phyloP scores from a whole-genome alignment of 441 rosid species.

The Syzygium malaccense region DNA sequence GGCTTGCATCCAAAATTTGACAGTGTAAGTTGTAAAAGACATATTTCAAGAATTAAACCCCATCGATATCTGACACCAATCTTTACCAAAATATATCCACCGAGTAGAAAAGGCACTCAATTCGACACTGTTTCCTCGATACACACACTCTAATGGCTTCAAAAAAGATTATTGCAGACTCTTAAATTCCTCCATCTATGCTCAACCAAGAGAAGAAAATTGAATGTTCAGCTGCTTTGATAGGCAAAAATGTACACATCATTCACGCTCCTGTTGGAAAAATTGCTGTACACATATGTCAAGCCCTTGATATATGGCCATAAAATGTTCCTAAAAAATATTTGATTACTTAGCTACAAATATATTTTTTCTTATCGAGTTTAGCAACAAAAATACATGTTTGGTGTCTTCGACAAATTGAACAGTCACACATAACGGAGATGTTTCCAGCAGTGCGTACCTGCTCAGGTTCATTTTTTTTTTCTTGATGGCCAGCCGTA shows the following conservation, averaged over 20 bases:
- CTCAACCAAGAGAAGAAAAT: neutral
- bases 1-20: neutral
- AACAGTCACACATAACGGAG: neutral
- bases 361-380: neutral
- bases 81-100: neutral
- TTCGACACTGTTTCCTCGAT: neutral
- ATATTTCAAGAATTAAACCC: neutral
- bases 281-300: neutral
- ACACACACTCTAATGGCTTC: neutral
- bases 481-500: conserved; percentile 53
- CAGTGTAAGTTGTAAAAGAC: neutral
- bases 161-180: neutral
- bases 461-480: conserved; percentile 78
- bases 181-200: neutral
- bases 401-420: neutral
- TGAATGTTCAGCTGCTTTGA: neutral
- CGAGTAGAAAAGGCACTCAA: neutral
- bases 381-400: neutral
- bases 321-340: neutral
- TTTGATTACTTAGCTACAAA: neutral
- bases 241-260: neutral
- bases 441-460: conserved; percentile 24
- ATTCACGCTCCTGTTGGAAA: neutral
- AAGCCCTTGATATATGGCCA: neutral
- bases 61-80: neutral